Evolutionary conservation across 768 basidiomycete genomes (phyloP).

Genomic region (Hydnum rufescens): DNA sequence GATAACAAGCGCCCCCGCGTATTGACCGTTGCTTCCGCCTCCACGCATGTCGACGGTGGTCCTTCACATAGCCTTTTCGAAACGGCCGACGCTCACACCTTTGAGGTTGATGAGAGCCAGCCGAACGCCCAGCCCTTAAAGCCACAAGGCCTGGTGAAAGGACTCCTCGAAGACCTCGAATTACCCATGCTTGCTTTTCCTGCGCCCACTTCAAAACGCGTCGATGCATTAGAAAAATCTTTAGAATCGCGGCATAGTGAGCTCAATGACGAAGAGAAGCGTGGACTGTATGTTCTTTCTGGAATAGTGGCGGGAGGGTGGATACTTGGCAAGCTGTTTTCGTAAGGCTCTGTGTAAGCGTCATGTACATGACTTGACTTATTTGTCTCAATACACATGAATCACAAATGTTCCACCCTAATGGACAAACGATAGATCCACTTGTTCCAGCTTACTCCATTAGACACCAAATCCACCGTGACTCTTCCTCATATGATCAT

Average conservation of each 20-base stretch:
- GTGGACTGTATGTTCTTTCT: conserved; percentile 29
- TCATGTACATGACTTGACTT: too few relatives aligned
- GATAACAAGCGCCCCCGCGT: conserved; percentile 13
- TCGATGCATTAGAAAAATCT: conserved; percentile 1
- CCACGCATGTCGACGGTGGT: conserved; percentile 29
- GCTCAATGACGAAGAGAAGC: conserved; percentile 21
- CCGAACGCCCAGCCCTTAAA: conserved; percentile 3
- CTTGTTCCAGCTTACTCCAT: too few relatives aligned
- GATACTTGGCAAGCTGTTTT: conserved; percentile 19
- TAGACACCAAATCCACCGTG: conserved; percentile 36
- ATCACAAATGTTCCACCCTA: too few relatives aligned
- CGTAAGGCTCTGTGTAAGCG: too few relatives aligned
- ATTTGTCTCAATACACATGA: too few relatives aligned
- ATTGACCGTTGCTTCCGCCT: conserved; percentile 24
- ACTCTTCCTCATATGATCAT: conserved; percentile 47
- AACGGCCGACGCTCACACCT: conserved; percentile 12
- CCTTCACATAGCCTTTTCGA: conserved; percentile 25
- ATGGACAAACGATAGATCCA: too few relatives aligned
- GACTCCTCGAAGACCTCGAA: conserved; percentile 14
- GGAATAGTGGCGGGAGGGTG: conserved; percentile 32
- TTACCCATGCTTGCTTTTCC: conserved; percentile 14
- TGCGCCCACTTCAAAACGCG: conserved; percentile 9
- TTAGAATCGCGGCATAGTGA: conserved; percentile 12
- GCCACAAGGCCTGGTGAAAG: conserved; percentile 9
- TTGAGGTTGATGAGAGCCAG: conserved; percentile 5